phyloP scores from a whole-genome alignment of 140 eudicot species.

The Bidens hawaiensis region DNA sequence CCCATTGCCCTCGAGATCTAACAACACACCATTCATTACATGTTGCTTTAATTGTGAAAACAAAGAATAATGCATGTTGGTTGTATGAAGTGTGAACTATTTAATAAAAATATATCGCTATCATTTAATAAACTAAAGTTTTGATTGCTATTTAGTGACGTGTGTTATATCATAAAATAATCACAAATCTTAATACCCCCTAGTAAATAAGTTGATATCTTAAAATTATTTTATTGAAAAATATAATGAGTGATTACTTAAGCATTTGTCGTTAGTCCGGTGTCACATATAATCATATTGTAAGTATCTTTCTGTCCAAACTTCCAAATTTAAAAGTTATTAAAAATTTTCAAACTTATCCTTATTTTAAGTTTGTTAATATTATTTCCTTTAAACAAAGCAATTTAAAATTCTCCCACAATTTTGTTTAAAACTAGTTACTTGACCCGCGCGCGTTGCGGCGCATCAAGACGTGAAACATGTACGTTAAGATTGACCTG shows the following conservation, averaged over 20 bases:
- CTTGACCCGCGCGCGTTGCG: too few species aligned
- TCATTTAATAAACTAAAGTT: not conserved
- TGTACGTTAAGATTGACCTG: too few species aligned
- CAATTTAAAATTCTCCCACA: not conserved
- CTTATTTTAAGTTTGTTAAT: not conserved
- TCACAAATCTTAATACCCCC: not conserved
- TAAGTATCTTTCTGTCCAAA: not conserved
- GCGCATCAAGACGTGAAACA: too few species aligned
- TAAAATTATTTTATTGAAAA: not conserved
- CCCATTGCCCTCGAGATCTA: too few species aligned
- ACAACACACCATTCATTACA: too few species aligned
- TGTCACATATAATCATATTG: conserved; percentile 8
- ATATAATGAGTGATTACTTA: not conserved
- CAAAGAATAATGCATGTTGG: not conserved
- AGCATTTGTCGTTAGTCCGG: not conserved
- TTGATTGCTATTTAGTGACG: not conserved
- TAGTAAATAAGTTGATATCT: not conserved
- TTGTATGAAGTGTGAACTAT: too few species aligned
- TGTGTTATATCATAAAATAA: not conserved
- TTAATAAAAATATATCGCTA: not conserved
- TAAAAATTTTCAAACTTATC: not conserved
- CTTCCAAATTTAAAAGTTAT: not conserved
- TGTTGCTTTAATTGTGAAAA: not conserved
- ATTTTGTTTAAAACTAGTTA: too few species aligned
- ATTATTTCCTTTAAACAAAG: not conserved